Evolutionary conservation across 441 rosid species (phyloP).

Genomic region (Syzygium malaccense): DNA sequence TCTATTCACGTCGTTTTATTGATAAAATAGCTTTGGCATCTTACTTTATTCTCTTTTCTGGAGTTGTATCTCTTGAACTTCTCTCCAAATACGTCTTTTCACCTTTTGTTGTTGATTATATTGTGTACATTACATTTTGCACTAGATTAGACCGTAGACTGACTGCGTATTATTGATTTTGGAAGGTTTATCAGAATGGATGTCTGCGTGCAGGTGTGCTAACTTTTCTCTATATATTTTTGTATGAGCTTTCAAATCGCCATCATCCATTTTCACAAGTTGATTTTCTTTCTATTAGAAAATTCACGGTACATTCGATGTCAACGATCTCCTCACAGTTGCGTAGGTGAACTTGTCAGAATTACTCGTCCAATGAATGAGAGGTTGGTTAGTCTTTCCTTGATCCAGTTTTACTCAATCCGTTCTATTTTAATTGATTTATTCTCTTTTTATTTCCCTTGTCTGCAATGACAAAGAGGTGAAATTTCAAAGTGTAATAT

Average conservation of each 20-base stretch:
- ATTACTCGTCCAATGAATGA: constrained; percentile 33
- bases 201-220: constrained; percentile 40
- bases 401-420: neutral
- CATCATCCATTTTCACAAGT: neutral
- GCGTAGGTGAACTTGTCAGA: constrained; percentile 66
- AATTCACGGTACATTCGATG: constrained; percentile 22
- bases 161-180: constrained; percentile 16
- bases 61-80: neutral
- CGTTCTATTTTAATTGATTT: neutral
- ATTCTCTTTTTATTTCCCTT: neutral
- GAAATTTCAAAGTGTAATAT: neutral
- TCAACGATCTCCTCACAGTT: constrained; percentile 25
- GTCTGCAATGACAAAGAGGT: neutral
- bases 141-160: constrained; percentile 5
- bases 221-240: neutral
- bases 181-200: constrained; percentile 52
- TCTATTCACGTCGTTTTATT: neutral
- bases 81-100: neutral
- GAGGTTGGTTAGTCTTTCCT: constrained; percentile 26
- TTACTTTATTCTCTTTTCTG: neutral
- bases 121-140: neutral
- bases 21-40: neutral
- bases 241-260: neutral
- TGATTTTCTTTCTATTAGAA: constrained; percentile 30
- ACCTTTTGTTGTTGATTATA: neutral